Evolutionary conservation across 495 filamentous ascomycete genomes (phyloP), one percentile per base, ranked within the genome.

Genomic region (Viridothelium virens): DNA sequence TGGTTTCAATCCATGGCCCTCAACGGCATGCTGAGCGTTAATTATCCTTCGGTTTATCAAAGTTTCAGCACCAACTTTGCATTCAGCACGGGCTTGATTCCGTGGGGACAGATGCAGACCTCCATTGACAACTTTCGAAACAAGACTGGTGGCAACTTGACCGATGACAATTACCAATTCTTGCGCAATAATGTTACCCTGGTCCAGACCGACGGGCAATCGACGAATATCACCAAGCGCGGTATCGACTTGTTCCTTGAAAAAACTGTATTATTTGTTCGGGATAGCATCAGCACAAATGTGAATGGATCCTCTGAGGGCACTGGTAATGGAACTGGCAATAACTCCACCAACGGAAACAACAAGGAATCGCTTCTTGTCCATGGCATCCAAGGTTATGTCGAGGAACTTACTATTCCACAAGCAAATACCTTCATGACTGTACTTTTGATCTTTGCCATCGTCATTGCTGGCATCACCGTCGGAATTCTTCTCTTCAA

Each of bases 351-450:
- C 16, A 41, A 25, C 0, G 44, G 65, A 31, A 71, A 77, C 39
- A 75, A 67, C 71, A 84, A 82, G 65, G 66, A 77, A 38, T 72
- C 80, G 63, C 78, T 81, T 56, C 71, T 79, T 38, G 85, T 92
- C 18, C 76, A 79, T 12, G 91, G 90, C 61, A 86, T 97, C 63
- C 82, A 91, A 74, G 87, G 81, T 1, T 91, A 89, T 71, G 86
- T 85, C 33, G 84, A 96, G 69, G 81, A 92, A 73, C 81, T 96
- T 33, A 82, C 82, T 65, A 89, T 98, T 64, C 94, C 94, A 7
- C 84, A 89, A 63, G 86, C 89, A 10, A 94, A 97, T 76, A 92
- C 91, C 7, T 98, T 98, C 77, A 96, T 98, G 93, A 96, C 94
- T 0, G 86, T 96, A 5, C 80, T 97, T 1, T 77, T 97, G 62